Conservation (phyloP, 2,329 filamentous ascomycete genomes). For the Colletotrichum gloeosporioides region DNA sequence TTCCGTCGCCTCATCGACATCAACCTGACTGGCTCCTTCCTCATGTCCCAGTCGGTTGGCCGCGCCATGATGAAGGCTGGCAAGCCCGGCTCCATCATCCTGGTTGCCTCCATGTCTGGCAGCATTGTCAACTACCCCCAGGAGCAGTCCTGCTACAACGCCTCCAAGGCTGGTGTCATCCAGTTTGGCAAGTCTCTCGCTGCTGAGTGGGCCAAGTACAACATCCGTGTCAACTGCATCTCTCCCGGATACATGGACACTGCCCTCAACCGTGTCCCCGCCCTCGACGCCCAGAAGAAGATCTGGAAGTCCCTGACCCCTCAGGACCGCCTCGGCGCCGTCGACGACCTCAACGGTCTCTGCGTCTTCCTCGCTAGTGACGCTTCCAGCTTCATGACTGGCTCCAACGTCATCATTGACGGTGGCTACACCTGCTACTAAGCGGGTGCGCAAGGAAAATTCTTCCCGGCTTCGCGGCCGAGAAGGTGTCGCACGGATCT, state of each 20-base stretch:
- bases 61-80: slow-evolving; percentile 75
- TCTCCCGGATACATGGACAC: slow-evolving; percentile 90
- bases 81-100: slow-evolving; percentile 75
- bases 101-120: slow-evolving; percentile 83
- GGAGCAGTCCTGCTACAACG: slow-evolving; percentile 84
- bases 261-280: slow-evolving; percentile 77
- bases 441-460: slow-evolving; percentile 20
- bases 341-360: slow-evolving; percentile 79
- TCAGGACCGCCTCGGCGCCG: slow-evolving; percentile 73
- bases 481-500: not conserved
- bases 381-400: slow-evolving; percentile 78
- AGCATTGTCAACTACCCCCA: slow-evolving; percentile 87
- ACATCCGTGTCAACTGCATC: slow-evolving; percentile 84
- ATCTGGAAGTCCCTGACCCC: slow-evolving; percentile 79
- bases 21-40: slow-evolving; percentile 81
- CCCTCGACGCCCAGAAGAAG: slow-evolving; percentile 81
- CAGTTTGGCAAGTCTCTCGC: slow-evolving; percentile 82
- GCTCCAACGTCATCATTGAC: slow-evolving; percentile 74
- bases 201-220: slow-evolving; percentile 83
- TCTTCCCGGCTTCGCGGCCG: not conserved
- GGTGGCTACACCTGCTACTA: slow-evolving; percentile 72
- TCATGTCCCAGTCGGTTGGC: slow-evolving; percentile 76
- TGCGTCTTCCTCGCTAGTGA: slow-evolving; percentile 79
- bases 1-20: slow-evolving; percentile 83
- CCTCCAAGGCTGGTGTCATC: slow-evolving; percentile 81